Evolutionary conservation across 345 rosid genomes (phyloP).

Genomic region (Punica granatum): DNA sequence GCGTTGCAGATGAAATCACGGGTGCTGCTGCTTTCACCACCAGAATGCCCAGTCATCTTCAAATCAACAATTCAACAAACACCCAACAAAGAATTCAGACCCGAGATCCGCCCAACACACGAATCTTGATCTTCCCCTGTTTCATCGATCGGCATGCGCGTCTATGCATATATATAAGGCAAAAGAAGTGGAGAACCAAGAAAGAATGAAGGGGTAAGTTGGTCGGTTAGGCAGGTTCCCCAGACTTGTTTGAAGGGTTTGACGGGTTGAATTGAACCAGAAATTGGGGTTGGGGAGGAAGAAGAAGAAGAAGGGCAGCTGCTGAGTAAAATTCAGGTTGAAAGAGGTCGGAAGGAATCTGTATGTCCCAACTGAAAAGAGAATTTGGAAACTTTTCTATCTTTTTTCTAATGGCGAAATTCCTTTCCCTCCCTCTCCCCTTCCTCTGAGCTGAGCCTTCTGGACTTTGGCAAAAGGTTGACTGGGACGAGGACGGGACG

Average conservation of each 20-base stretch:
- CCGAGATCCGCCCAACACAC: constrained; percentile 4
- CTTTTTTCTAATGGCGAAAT: not conserved
- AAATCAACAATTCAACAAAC: constrained; percentile 7
- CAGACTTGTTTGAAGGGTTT: constrained; percentile 22
- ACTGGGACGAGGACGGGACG: not conserved
- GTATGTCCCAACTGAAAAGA: not conserved
- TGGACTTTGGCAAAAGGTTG: not conserved
- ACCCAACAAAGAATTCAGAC: not conserved
- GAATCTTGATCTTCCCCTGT: not conserved
- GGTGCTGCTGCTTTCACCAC: constrained; percentile 22
- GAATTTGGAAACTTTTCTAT: not conserved
- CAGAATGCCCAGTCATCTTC: constrained; percentile 40
- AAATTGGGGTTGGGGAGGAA: not conserved
- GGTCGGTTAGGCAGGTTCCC: not conserved
- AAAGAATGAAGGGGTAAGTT: not conserved
- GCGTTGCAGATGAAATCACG: constrained; percentile 48
- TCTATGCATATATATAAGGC: not conserved
- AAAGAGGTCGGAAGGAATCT: constrained; percentile 1
- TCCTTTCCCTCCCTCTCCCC: not conserved
- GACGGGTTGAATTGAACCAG: constrained; percentile 1
- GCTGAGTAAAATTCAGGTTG: not conserved
- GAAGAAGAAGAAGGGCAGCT: not conserved
- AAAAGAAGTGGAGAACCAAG: too few species aligned
- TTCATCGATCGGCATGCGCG: not conserved
- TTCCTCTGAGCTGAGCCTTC: not conserved